Evolutionary conservation across 805 yeast species (phyloP).

Genomic region (Saitoella complicata): DNA sequence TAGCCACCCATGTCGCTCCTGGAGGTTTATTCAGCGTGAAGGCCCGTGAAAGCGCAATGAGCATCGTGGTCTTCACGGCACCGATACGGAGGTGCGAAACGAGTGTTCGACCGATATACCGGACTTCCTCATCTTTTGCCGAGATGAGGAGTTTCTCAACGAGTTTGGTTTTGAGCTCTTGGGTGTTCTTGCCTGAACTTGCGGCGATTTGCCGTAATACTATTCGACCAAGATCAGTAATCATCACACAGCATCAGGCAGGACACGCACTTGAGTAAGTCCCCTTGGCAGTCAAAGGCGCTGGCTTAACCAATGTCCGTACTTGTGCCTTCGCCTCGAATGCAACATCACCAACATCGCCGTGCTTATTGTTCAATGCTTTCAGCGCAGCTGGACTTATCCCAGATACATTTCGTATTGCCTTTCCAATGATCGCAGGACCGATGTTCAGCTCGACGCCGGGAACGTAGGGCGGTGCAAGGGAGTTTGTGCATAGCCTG

Average conservation of each 20-base stretch:
- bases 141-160: conserved; percentile 11
- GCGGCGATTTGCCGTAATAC: conserved; percentile 12
- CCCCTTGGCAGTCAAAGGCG: conserved; percentile 8
- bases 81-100: conserved; percentile 14
- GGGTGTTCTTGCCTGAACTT: conserved; percentile 11
- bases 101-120: conserved; percentile 14
- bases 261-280: conserved; percentile 4
- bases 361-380: conserved; percentile 9
- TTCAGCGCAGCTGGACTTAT: conserved; percentile 8
- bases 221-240: too few relatives aligned
- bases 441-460: conserved; percentile 5
- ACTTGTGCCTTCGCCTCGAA: conserved; percentile 13
- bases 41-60: conserved; percentile 15
- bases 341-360: conserved; percentile 17
- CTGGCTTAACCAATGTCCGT: conserved; percentile 11
- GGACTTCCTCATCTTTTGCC: conserved; percentile 14
- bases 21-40: conserved; percentile 3
- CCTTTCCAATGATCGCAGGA: conserved; percentile 10
- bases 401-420: conserved; percentile 12
- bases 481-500: too few relatives aligned
- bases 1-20: too few relatives aligned
- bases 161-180: conserved; percentile 10
- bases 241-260: too few relatives aligned
- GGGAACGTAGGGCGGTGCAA: too few relatives aligned
- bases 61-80: conserved; percentile 14